Evolutionary conservation across 2,329 filamentous ascomycete species (phyloP).

Genomic region (Ilyonectria sp.): DNA sequence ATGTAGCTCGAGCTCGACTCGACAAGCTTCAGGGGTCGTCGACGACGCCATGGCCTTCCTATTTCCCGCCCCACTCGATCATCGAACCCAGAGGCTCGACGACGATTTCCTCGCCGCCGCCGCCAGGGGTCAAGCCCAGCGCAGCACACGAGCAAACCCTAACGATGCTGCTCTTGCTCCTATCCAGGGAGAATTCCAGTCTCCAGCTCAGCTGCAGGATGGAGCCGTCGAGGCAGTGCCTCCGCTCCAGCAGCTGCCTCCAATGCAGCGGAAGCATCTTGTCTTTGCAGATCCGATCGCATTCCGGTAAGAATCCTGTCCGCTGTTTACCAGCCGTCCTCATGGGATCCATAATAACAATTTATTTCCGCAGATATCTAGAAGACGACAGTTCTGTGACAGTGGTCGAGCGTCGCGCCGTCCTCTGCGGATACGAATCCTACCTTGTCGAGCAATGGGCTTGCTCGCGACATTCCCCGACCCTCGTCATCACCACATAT

Average conservation of each 20-base stretch:
- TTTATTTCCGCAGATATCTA: slow-evolving; percentile 71
- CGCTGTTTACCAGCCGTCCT: not conserved
- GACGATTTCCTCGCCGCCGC: slow-evolving; percentile 43
- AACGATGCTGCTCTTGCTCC: slow-evolving; percentile 40
- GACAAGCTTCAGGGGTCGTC: slow-evolving; percentile 44
- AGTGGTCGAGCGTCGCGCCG: slow-evolving; percentile 79
- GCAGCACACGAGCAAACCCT: slow-evolving; percentile 41
- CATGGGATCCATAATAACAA: slow-evolving; percentile 28
- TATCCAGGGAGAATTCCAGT: slow-evolving; percentile 38
- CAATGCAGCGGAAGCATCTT: slow-evolving; percentile 58
- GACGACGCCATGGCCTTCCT: slow-evolving; percentile 58
- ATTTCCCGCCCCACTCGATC: slow-evolving; percentile 53
- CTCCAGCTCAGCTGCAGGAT: slow-evolving; percentile 25
- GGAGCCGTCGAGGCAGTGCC: slow-evolving; percentile 33
- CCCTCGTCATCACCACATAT: slow-evolving; percentile 92
- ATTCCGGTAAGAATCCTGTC: slow-evolving; percentile 61
- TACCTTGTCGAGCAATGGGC: slow-evolving; percentile 99
- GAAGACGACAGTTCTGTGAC: slow-evolving; percentile 86
- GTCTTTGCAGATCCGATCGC: slow-evolving; percentile 73
- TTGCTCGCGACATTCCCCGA: slow-evolving; percentile 90
- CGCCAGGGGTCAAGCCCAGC: slow-evolving; percentile 41
- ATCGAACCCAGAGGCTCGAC: slow-evolving; percentile 46
- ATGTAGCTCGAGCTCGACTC: slow-evolving; percentile 45
- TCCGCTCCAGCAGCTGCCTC: slow-evolving; percentile 27
- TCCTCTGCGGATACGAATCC: slow-evolving; percentile 87